A percentile compares a stretch with the other conserved stretches of the same genome.
Conservation (phyloP, 225 moss, liverwort and hornwort species). For the Anthoceros angustus region DNA sequence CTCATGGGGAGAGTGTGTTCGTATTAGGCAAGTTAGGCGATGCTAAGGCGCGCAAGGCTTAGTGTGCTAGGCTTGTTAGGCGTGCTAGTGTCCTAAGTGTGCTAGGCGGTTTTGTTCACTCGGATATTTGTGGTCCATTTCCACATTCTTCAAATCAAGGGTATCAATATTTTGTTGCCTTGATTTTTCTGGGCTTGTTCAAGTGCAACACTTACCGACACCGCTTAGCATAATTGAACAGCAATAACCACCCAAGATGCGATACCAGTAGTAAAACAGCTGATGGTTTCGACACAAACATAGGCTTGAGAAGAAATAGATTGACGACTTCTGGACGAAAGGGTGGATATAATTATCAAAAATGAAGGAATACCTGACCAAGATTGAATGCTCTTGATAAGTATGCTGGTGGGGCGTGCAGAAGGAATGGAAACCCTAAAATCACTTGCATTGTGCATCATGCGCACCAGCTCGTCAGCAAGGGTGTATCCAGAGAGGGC, state of each 20-base stretch:
- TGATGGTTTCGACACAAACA: conserved; percentile 69
- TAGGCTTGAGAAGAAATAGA: not conserved
- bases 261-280: conserved; percentile 41
- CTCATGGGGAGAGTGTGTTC: no score
- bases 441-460: conserved; percentile 58
- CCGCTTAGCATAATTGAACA: conserved; percentile 71
- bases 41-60: no score
- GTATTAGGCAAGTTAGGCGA: no score
- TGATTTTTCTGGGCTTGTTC: no score
- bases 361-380: conserved; percentile 93
- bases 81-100: no score
- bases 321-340: not conserved
- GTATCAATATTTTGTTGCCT: no score
- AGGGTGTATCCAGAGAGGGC: not conserved
- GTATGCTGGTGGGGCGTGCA: conserved; percentile 39
- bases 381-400: conserved; percentile 83
- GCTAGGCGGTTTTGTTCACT: no score
- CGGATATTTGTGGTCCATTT: no score
- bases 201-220: conserved; percentile 50
- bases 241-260: conserved; percentile 55
- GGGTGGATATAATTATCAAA: conserved; percentile 33
- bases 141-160: no score
- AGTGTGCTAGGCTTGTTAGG: no score
- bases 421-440: conserved; percentile 41
- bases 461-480: not conserved